phyloP scores from a whole-genome alignment of 108 stramenopile species.

The Chaetoceros tenuissimus region DNA sequence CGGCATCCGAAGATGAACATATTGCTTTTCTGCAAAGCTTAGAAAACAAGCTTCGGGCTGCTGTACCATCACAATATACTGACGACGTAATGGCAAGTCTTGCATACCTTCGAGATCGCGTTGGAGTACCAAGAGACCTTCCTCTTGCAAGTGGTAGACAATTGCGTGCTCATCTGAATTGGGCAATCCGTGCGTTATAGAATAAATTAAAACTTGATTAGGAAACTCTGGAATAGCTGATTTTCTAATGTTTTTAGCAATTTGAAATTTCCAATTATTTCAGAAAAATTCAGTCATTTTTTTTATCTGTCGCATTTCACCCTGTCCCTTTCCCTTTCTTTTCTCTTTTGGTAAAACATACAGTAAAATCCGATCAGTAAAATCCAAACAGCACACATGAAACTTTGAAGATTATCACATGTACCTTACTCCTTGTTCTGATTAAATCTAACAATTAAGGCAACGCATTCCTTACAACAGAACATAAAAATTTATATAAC shows the following conservation, averaged over 20 bases:
- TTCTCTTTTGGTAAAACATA: too few species aligned
- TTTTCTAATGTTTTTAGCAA: too few species aligned
- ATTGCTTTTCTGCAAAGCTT: constrained; percentile 15
- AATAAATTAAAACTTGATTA: neutral
- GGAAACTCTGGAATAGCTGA: too few species aligned
- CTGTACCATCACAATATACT: constrained; percentile 26
- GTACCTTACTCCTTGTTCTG: too few species aligned
- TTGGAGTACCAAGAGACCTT: constrained; percentile 73
- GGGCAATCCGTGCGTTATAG: constrained; percentile 43
- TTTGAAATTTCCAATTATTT: too few species aligned
- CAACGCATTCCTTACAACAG: too few species aligned
- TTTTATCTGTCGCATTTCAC: neutral
- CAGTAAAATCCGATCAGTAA: too few species aligned
- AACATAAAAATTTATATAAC: neutral
- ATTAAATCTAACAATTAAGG: too few species aligned
- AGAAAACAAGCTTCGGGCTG: constrained; percentile 22
- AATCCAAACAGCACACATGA: too few species aligned
- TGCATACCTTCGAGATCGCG: constrained; percentile 67
- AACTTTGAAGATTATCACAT: too few species aligned
- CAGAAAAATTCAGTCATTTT: neutral
- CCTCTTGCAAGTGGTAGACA: constrained; percentile 69
- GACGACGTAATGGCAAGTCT: constrained; percentile 50
- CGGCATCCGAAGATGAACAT: constrained; percentile 21
- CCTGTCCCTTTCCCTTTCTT: too few species aligned
- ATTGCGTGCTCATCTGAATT: constrained; percentile 74